Percentiles rank a stretch among this genome's conserved stretches.
phyloP scores from a whole-genome alignment of 116 monocot genomes.

The Papilionanthe hybrid region DNA sequence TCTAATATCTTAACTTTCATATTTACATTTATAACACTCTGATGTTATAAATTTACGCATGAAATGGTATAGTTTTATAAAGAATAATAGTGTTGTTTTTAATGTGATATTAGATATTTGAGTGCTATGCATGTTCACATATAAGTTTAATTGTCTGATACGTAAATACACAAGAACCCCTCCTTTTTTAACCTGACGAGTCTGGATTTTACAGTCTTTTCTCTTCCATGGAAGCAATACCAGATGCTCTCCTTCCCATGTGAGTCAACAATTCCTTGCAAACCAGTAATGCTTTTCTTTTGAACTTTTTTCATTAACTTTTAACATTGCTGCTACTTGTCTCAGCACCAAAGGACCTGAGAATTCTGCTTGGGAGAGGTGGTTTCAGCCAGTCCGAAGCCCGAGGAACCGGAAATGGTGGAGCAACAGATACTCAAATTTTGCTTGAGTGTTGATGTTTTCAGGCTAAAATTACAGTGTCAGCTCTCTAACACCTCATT shows the following conservation, averaged over 20 bases:
- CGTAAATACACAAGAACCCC: too few species aligned
- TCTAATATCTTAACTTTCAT: too few species aligned
- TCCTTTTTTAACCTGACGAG: neutral
- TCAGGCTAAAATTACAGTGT: too few species aligned
- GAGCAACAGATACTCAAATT: slow-evolving; percentile 22
- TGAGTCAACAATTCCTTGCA: neutral
- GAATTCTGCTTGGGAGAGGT: slow-evolving; percentile 37
- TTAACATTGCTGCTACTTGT: neutral
- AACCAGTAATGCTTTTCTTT: neutral
- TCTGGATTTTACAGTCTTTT: slow-evolving; percentile 20
- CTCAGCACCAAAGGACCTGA: slow-evolving; percentile 36
- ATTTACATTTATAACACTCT: too few species aligned
- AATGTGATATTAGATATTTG: too few species aligned
- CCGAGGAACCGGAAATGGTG: slow-evolving; percentile 41
- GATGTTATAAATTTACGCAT: too few species aligned
- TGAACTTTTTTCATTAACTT: neutral
- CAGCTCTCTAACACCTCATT: too few species aligned
- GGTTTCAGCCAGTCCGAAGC: slow-evolving; percentile 45
- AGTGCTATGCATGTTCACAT: too few species aligned
- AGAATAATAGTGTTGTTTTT: too few species aligned
- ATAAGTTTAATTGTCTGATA: too few species aligned
- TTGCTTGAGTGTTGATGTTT: slow-evolving; percentile 10
- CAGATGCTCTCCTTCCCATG: slow-evolving; percentile 14
- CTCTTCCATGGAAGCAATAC: slow-evolving; percentile 20
- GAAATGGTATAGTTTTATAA: too few species aligned